Conservation (phyloP, 2,329 filamentous ascomycete species). For the Aspergillus pseudoviridinutans region DNA sequence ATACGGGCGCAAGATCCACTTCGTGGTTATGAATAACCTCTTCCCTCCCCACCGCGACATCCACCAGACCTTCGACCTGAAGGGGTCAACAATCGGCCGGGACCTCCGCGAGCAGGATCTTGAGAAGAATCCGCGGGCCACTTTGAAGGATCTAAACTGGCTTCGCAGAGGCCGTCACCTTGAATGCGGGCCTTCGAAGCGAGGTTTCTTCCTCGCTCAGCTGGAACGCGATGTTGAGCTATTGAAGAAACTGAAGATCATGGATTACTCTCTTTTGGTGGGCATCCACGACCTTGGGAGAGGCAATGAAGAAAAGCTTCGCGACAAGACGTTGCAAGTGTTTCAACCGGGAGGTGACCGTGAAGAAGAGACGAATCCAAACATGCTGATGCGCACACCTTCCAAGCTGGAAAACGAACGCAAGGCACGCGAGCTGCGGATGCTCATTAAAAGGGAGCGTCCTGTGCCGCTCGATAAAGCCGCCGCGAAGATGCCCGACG, state of each 20-base stretch:
- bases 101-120: slow-evolving; percentile 87
- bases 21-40: slow-evolving; percentile 99
- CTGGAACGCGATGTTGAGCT: slow-evolving; percentile 82
- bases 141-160: slow-evolving; percentile 97
- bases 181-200: slow-evolving; percentile 85
- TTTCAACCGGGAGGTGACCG: slow-evolving; percentile 82
- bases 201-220: slow-evolving; percentile 81
- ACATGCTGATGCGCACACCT: slow-evolving; percentile 78
- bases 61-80: slow-evolving; percentile 93
- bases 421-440: slow-evolving; percentile 83
- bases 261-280: slow-evolving; percentile 96
- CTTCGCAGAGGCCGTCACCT: slow-evolving; percentile 77
- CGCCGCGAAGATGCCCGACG: slow-evolving; percentile 81
- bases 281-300: slow-evolving; percentile 87
- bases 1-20: slow-evolving; percentile 97
- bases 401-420: slow-evolving; percentile 89
- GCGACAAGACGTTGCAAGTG: slow-evolving; percentile 82
- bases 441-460: slow-evolving; percentile 88
- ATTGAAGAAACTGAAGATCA: slow-evolving; percentile 85
- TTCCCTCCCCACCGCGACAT: slow-evolving; percentile 97
- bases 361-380: slow-evolving; percentile 58
- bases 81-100: slow-evolving; percentile 90
- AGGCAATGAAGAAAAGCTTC: slow-evolving; percentile 92
- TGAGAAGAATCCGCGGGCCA: slow-evolving; percentile 83
- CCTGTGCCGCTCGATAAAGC: slow-evolving; percentile 89